phyloP scores from a whole-genome alignment of 345 rosid genomes.

The Hevea brasiliensis region DNA sequence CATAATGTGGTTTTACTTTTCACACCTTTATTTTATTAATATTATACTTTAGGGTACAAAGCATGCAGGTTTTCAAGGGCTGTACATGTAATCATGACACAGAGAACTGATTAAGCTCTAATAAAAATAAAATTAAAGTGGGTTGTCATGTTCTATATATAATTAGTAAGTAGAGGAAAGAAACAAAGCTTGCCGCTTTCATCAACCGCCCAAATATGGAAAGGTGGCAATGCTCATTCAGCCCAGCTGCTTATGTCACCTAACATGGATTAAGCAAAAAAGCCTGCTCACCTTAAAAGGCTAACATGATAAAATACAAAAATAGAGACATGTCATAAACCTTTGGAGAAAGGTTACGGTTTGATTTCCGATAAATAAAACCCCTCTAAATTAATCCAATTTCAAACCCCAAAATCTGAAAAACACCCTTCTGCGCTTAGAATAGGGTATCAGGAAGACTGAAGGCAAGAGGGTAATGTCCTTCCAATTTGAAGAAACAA shows the following conservation, averaged over 20 bases:
- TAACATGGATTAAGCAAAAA: slow-evolving; percentile 15
- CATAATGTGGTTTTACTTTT: too few species aligned
- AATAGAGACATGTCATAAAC: slow-evolving; percentile 7
- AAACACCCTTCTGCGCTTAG: not conserved
- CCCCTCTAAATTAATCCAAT: not conserved
- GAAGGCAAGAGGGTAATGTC: not conserved
- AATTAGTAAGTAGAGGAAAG: slow-evolving; percentile 7
- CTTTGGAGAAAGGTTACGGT: not conserved
- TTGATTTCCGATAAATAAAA: too few species aligned
- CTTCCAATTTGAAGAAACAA: not conserved
- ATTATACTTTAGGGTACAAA: not conserved
- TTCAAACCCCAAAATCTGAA: not conserved
- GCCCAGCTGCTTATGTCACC: slow-evolving; percentile 16
- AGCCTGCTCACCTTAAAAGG: slow-evolving; percentile 24
- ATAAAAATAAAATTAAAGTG: not conserved
- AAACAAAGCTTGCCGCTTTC: slow-evolving; percentile 26
- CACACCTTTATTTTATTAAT: not conserved
- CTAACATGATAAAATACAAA: slow-evolving; percentile 17
- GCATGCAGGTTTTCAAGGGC: not conserved
- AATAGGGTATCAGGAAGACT: not conserved
- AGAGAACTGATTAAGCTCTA: not conserved
- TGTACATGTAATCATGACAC: not conserved
- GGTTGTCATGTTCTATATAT: not conserved
- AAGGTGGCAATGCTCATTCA: slow-evolving; percentile 20
- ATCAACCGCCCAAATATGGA: slow-evolving; percentile 25